phyloP scores from a whole-genome alignment of 1,284 basidiomycete species.

The Marasmius sp. region DNA sequence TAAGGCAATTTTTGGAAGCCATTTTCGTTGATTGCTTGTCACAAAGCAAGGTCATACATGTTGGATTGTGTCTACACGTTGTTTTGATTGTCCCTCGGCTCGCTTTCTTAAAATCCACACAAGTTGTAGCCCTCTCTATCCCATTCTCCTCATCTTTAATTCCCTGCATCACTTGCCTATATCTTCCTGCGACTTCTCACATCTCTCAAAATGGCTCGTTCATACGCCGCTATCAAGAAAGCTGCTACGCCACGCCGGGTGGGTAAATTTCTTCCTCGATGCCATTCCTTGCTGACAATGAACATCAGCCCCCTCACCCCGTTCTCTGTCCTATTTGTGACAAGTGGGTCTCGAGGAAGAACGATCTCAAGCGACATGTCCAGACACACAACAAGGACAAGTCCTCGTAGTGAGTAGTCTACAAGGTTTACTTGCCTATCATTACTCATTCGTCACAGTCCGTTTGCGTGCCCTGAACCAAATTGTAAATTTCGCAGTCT shows the following conservation, averaged over 20 bases:
- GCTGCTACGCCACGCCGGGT: background rate
- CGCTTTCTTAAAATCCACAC: background rate
- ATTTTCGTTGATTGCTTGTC: background rate
- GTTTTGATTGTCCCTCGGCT: background rate
- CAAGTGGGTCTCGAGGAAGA: background rate
- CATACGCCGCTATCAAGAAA: background rate
- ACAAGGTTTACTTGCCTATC: background rate
- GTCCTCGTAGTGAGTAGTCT: background rate
- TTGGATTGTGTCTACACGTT: background rate
- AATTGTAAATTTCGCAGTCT: background rate
- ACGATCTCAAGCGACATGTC: background rate
- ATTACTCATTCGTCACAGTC: background rate
- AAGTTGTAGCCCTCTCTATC: background rate
- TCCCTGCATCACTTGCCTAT: background rate
- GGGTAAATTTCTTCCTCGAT: background rate
- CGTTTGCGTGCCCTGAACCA: background rate
- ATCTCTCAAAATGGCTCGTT: background rate
- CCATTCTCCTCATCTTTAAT: background rate
- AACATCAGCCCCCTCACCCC: background rate
- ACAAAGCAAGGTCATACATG: background rate
- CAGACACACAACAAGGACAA: background rate
- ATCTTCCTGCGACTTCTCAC: background rate
- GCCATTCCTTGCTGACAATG: background rate
- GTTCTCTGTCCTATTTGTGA: background rate
- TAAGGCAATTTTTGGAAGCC: background rate